These are phyloP conservation scores for Selaginella tamariscina DNA, from an alignment of 75 land plant genomes.

Conservation along the genomic window DNA sequence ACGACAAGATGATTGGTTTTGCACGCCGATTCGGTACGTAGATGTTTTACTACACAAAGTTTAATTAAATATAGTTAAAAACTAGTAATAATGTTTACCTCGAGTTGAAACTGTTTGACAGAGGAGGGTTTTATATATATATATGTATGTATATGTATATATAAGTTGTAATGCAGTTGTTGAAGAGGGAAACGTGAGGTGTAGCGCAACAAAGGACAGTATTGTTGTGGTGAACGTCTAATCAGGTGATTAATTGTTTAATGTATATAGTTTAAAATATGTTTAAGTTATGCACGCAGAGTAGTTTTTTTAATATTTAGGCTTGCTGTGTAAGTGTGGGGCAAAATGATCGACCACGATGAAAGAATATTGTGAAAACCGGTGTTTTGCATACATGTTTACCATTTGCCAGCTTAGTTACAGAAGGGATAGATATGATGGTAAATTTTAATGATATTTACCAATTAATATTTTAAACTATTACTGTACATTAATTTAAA, in stretches of 20 bases:
- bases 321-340: neutral
- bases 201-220: neutral
- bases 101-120: neutral
- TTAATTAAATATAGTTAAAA: neutral
- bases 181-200: neutral
- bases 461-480: too few species aligned
- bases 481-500: too few species aligned
- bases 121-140: neutral
- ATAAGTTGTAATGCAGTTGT: neutral
- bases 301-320: too few species aligned
- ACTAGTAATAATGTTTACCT: neutral
- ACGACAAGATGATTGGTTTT: neutral
- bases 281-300: too few species aligned
- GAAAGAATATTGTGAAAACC: neutral
- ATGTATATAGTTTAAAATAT: neutral
- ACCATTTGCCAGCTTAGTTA: neutral
- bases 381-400: neutral
- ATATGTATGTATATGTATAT: too few species aligned
- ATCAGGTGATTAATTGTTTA: conserved; percentile 2
- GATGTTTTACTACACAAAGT: neutral
- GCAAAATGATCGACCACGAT: conserved; percentile 1
- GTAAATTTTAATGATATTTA: too few species aligned
- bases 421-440: too few species aligned
- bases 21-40: neutral
- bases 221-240: neutral